Evolutionary conservation across 1,139 yeast genomes (phyloP).

Genomic region (Zhuliangozyma blackwelliae): DNA sequence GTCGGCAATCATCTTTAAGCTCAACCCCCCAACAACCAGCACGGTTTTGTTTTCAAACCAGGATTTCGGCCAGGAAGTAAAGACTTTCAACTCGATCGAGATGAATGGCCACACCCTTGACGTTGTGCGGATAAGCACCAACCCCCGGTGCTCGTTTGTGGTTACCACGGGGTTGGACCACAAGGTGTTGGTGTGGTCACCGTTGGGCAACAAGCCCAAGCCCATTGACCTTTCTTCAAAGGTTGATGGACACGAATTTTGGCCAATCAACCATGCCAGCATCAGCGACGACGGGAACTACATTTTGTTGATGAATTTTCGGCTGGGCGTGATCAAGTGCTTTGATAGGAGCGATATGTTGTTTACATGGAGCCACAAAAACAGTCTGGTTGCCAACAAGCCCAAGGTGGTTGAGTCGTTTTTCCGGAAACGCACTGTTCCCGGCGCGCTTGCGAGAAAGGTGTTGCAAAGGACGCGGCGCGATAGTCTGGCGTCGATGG

Average conservation of each 20-base stretch:
- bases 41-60: background rate
- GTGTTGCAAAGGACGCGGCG: constrained; percentile 17
- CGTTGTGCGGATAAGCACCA: constrained; percentile 54
- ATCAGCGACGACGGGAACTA: constrained; percentile 59
- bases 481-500: constrained; percentile 17
- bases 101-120: constrained; percentile 60
- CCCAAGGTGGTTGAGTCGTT: constrained; percentile 50
- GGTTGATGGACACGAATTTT: constrained; percentile 34
- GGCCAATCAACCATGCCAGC: constrained; percentile 66
- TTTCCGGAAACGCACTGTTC: constrained; percentile 53
- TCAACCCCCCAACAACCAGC: constrained; percentile 1
- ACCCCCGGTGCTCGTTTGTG: constrained; percentile 53
- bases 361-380: constrained; percentile 44
- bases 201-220: constrained; percentile 27
- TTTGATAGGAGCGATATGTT: constrained; percentile 51
- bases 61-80: background rate
- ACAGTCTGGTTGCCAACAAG: constrained; percentile 20
- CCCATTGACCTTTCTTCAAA: constrained; percentile 47
- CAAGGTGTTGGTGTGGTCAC: constrained; percentile 70
- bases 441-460: constrained; percentile 47
- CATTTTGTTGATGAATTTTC: constrained; percentile 54
- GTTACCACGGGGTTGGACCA: constrained; percentile 75
- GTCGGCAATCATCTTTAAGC: constrained; percentile 18
- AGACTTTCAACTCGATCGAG: constrained; percentile 43
- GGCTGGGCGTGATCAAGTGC: constrained; percentile 48